Evolutionary conservation across 805 yeast species (phyloP), one percentile per base, ranked within the genome.

Genomic region (Wickerhamiella lipophila): DNA sequence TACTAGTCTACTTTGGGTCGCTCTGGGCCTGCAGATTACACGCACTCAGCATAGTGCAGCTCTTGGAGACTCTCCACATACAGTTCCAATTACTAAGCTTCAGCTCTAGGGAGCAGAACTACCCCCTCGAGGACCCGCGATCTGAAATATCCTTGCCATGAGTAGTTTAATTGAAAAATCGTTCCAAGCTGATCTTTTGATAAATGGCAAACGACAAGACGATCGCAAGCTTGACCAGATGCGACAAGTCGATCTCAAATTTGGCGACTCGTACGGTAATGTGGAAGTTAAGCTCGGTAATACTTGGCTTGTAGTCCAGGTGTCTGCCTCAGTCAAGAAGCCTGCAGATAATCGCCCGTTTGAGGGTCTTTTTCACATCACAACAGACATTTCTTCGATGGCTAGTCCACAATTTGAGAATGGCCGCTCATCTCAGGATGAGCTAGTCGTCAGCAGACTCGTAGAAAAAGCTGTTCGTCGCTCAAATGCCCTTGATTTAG

Each of bases 311-410:
- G 73, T 80, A 1, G 86, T 77, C 3, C 71, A 84, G 49, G 79
- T 89, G 4, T 77, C 87, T 15, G 82, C 94, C 9, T 80, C 77
- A 47, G 78, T 92, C 12, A 72, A 76, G 3, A 75, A 76, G 51
- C 98, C 98, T 0, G 81, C 73, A 54, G 95, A 86, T 45, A 94
- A 88, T 56, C 72, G 95, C 49, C 96, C 96, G 0, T 89, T 85
- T 61, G 98, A 92, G 64, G 98, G 98, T 1, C 59, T 83, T 3
- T 87, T 92, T 61, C 70, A 75, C 21, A 87, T 92, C 12, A 76
- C 82, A 45, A 83, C 95, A 1, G 97, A 92, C 59, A 77, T 84
- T 39, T 76, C 87, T 18, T 84, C 96, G 13, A 81, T 89, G 86
- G 95, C 96, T 1, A 79, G 87, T 4, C 81, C 94, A 0, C 72